Base-by-base conservation (phyloP, 2,329 filamentous ascomycete genomes). In the Aureobasidium sp. region DNA sequence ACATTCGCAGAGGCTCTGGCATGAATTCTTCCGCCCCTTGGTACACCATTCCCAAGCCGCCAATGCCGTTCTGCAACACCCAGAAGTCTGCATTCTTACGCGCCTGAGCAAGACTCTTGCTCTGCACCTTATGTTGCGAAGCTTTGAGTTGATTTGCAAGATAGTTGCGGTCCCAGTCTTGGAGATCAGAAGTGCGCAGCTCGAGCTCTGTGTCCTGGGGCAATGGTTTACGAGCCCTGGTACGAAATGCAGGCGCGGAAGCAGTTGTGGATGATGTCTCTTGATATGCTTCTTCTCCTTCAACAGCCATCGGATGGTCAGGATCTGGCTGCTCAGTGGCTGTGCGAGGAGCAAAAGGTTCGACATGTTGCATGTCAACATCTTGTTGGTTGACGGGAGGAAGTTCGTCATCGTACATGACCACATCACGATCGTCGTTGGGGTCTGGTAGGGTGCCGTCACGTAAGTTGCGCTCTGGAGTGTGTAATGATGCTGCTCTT, bases 41-140 rank as follows among this genome's bases (percentile, higher is more conserved):
- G 11, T 79, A 58, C 2, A 70, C 71, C 5, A 66, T 53, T 10
- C 79, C 79, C 6, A 83, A 71, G 37, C 72, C 72, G 37, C 77
- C 79, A 40, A 84, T 70, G 6, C 81, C 81, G 22, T 48, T 52
- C 4, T 78, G 79, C 55, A 79, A 74, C 3, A 86, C 74, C 72
- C 79, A 85, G 60, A 77, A 74, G 10, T 75, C 74, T 0, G 83
- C 84, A 55, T 84, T 85, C 62, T 77, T 80, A 66, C 79, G 85
- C 2, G 81, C 79, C 37, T 76, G 69, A 0, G 66, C 64, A 11
- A 66, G 58, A 12, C 69, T 61, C 42, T 69, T 73, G 29, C 72
- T 68, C 7, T 55, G 35, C 24, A 51, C 34, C n/a, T 55, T 51
- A n/a, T 45, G 30, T 10, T 41, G 53, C 2, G 34, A 12, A n/a